phyloP scores from a whole-genome alignment of 139 green algal genomes.

The Tetraselmis striata region DNA sequence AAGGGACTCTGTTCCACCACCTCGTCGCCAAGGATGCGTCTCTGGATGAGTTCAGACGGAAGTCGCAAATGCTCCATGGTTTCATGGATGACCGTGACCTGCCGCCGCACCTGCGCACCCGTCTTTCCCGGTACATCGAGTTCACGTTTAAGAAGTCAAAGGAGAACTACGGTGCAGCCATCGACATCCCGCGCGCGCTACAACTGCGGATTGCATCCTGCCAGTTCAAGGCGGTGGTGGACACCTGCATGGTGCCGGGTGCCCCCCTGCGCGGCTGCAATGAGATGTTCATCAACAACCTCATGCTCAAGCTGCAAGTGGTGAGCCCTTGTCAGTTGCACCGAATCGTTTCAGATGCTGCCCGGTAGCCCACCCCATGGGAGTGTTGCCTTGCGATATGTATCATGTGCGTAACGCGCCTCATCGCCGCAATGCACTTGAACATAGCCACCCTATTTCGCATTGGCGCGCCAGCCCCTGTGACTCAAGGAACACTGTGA shows the following conservation, averaged over 20 bases:
- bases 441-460: too few relatives aligned
- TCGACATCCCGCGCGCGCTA: slow-evolving; percentile 15
- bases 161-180: slow-evolving; percentile 14
- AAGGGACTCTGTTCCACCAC: slow-evolving; percentile 38
- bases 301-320: slow-evolving; percentile 24
- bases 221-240: slow-evolving; percentile 22
- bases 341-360: too few relatives aligned
- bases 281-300: slow-evolving; percentile 24
- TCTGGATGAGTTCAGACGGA: slow-evolving; percentile 19
- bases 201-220: slow-evolving; percentile 22
- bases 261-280: slow-evolving; percentile 27
- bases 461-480: too few relatives aligned
- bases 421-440: too few relatives aligned
- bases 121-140: slow-evolving; percentile 26
- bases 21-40: slow-evolving; percentile 33
- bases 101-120: slow-evolving; percentile 12
- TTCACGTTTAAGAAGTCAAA: slow-evolving; percentile 31
- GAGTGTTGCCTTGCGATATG: too few relatives aligned
- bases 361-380: too few relatives aligned
- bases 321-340: too few relatives aligned
- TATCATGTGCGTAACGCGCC: too few relatives aligned
- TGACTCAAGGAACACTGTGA: too few relatives aligned
- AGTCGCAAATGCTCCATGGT: slow-evolving; percentile 10
- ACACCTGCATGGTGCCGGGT: slow-evolving; percentile 14
- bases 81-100: slow-evolving; percentile 24